Conservation (phyloP, 202 grass and related monocot species). For the Elaeis oleifera region DNA sequence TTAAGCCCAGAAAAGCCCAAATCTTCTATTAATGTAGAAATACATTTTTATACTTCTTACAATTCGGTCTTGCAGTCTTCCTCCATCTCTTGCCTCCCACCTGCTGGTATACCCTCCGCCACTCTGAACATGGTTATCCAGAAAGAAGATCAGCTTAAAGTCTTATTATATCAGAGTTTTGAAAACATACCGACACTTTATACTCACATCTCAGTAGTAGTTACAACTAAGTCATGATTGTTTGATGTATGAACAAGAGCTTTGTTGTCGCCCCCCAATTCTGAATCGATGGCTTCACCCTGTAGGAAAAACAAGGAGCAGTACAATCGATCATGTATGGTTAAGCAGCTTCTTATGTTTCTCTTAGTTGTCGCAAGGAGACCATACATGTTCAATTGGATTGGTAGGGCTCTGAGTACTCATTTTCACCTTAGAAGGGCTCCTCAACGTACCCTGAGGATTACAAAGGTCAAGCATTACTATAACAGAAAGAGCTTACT, state of each 20-base stretch:
- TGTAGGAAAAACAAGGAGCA: conserved; percentile 13
- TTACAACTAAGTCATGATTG: conserved; percentile 18
- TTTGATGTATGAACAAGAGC: conserved; percentile 8
- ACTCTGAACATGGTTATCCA: neutral
- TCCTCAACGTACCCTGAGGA: conserved; percentile 76
- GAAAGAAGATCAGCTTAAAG: neutral
- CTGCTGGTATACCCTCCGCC: neutral
- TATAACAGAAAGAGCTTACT: conserved; percentile 1
- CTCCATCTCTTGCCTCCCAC: conserved; percentile 11
- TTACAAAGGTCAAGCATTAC: neutral
- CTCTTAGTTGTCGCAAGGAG: neutral
- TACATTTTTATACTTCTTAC: neutral
- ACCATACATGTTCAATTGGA: conserved; percentile 45
- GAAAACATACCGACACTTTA: neutral
- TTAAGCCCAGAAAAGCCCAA: no score
- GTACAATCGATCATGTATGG: no score
- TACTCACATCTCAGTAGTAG: conserved; percentile 35
- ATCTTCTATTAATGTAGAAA: no score
- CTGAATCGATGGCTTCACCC: conserved; percentile 13
- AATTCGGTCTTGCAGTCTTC: conserved; percentile 12
- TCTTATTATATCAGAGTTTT: no score
- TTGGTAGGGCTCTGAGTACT: conserved; percentile 26
- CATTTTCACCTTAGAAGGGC: conserved; percentile 53
- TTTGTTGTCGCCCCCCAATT: conserved; percentile 26
- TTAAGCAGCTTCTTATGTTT: conserved; percentile 22